These are phyloP conservation scores for Aegle marmelos DNA, from an alignment of 345 rosid genomes.

Conservation along the genomic window DNA sequence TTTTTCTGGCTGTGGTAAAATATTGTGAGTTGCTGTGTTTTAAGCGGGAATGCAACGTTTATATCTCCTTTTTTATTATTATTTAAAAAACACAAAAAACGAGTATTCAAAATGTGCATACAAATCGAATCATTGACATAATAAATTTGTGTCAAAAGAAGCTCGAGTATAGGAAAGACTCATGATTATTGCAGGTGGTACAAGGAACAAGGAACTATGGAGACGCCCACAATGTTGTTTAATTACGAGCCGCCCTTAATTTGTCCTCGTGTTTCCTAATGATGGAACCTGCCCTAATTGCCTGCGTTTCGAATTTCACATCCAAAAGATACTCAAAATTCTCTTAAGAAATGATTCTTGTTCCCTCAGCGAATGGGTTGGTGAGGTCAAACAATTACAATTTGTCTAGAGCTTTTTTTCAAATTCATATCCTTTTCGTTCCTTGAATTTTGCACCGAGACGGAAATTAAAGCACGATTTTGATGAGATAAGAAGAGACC, in stretches of 20 bases:
- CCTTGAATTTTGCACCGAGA: not conserved
- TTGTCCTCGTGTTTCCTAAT: slow-evolving; percentile 20
- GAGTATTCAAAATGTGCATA: not conserved
- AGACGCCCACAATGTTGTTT: not conserved
- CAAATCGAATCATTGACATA: not conserved
- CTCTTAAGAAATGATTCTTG: slow-evolving; percentile 1
- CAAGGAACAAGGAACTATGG: not conserved
- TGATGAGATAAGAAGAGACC: slow-evolving; percentile 18
- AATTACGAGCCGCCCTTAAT: slow-evolving; percentile 14
- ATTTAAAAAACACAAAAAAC: not conserved
- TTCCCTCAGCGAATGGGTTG: slow-evolving; percentile 2
- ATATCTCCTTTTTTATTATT: not conserved
- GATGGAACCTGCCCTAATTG: not conserved
- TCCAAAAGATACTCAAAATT: not conserved
- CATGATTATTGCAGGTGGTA: not conserved
- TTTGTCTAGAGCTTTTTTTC: not conserved
- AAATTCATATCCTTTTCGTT: not conserved
- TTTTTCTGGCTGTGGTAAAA: not conserved
- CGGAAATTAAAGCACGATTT: not conserved
- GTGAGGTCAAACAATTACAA: slow-evolving; percentile 14
- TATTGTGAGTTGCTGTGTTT: not conserved
- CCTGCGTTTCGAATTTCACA: not conserved
- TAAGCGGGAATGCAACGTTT: not conserved
- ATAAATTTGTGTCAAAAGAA: not conserved
- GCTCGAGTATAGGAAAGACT: not conserved